These are phyloP conservation scores for Epicoccum nigrum DNA, from an alignment of 2,329 filamentous ascomycete species.

Conservation along the genomic window DNA sequence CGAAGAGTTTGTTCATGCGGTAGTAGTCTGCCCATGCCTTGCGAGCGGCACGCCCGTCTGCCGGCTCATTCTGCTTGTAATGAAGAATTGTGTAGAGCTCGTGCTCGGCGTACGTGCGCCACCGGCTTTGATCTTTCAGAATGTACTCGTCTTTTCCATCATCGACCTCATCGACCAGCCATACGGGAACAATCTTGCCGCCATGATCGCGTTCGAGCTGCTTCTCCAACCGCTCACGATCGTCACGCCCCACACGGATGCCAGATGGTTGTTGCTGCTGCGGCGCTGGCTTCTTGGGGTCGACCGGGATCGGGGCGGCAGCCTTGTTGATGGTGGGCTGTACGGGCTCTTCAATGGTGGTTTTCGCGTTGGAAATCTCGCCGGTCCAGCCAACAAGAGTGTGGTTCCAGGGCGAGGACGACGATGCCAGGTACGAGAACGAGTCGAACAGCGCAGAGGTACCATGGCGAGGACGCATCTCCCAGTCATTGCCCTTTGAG, in stretches of 20 bases:
- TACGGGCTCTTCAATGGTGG: slow-evolving; percentile 46
- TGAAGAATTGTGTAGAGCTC: slow-evolving; percentile 93
- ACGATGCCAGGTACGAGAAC: slow-evolving; percentile 85
- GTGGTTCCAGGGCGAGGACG: slow-evolving; percentile 85
- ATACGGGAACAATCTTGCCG: slow-evolving; percentile 84
- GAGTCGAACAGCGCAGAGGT: slow-evolving; percentile 93
- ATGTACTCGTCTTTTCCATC: slow-evolving; percentile 70
- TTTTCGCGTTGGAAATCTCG: slow-evolving; percentile 60
- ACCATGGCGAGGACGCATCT: slow-evolving; percentile 77
- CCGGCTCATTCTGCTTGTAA: slow-evolving; percentile 93
- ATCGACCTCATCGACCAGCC: slow-evolving; percentile 81
- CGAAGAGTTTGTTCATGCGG: slow-evolving; percentile 90
- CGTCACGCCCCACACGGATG: slow-evolving; percentile 71
- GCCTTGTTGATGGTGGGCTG: slow-evolving; percentile 69
- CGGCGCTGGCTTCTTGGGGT: slow-evolving; percentile 62
- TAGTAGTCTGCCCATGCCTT: slow-evolving; percentile 92
- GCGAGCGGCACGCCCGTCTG: slow-evolving; percentile 80
- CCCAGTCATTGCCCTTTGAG: slow-evolving; percentile 62
- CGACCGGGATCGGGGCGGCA: slow-evolving; percentile 78
- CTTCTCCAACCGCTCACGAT: slow-evolving; percentile 75
- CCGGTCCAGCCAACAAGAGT: slow-evolving; percentile 94
- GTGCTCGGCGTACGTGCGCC: slow-evolving; percentile 89
- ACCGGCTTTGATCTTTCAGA: slow-evolving; percentile 81
- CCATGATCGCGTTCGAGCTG: slow-evolving; percentile 74
- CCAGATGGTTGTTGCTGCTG: slow-evolving; percentile 69